Evolutionary conservation across 495 filamentous ascomycete species (phyloP), one percentile per base, ranked within the genome.

Genomic region (Paragyromitra xinjiangensis): DNA sequence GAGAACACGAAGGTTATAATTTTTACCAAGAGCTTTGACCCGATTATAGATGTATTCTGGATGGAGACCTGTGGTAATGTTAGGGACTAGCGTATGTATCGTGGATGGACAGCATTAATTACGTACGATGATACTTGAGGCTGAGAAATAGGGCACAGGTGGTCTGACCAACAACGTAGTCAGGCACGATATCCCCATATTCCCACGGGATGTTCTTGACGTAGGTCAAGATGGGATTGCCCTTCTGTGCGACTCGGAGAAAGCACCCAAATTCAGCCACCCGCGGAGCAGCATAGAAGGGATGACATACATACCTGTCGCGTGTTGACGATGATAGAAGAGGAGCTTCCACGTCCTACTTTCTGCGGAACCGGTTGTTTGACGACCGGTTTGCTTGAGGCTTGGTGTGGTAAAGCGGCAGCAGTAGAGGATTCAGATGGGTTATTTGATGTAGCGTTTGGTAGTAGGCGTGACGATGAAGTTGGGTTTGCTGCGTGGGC

Each of bases 21-120:
- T 93, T 19, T 90, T 90, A 26, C 90, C 90, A 8, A 99, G 85
- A 44, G 88, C 88, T 58, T 90, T 89, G 74, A 99, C 93, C 70
- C 95, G 93, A 26, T 91, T 92, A 87, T 98, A 98, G 82, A 99
- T 92, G 85, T 99, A 99, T 84, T 98, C 95, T 1, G 95, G 95
- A 83, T 99, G 96, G 11, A 82, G 77, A 50, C 73, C 76, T 80
- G 48, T 42, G 16, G 22, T 48, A 51, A 26, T 50, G 67, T 64
- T 70, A 64, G 39, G 19, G 45, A 42, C 0, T 50, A 40, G 16
- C 9, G 14, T 16, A 12, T 19, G 16, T 24, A 40, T 6, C 14
- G 19, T 24, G 14, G 44, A 34, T 40, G 7, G 50, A 53, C 66
- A 42, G 45, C 6, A 26, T 34, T n/a, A 69, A 14, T 11, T 44